These are phyloP conservation scores for Phytophthora podocarpi DNA, from an alignment of 352 stramenopile genomes.

Conservation along the genomic window DNA sequence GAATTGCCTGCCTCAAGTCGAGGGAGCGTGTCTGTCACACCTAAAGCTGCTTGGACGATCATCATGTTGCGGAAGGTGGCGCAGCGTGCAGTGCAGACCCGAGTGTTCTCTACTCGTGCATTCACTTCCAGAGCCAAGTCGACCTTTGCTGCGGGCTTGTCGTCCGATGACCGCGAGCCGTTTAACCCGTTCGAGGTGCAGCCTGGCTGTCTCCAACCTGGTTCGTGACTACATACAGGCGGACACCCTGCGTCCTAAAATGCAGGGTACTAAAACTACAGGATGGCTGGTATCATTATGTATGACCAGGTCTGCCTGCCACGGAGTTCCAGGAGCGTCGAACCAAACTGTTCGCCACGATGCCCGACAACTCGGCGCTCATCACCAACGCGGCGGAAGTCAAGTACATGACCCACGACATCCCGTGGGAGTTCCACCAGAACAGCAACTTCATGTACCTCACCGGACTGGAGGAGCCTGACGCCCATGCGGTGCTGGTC, in stretches of 20 bases:
- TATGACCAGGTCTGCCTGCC: slow-evolving; percentile 49
- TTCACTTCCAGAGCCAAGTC: slow-evolving; percentile 18
- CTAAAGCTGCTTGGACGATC: too few relatives aligned
- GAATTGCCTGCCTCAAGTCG: too few relatives aligned
- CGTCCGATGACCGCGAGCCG: slow-evolving; percentile 9
- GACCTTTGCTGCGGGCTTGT: slow-evolving; percentile 41
- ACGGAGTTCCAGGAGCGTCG: slow-evolving; percentile 72
- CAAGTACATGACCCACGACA: slow-evolving; percentile 90
- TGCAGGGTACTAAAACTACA: too few relatives aligned
- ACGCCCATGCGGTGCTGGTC: slow-evolving; percentile 75
- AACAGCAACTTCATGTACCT: slow-evolving; percentile 89
- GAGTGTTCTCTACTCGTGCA: slow-evolving; percentile 1
- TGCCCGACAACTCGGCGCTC: slow-evolving; percentile 77
- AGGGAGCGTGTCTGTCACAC: too few relatives aligned
- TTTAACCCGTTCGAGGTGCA: slow-evolving; percentile 60
- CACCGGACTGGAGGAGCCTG: slow-evolving; percentile 79
- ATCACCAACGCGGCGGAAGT: slow-evolving; percentile 72
- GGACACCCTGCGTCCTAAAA: too few relatives aligned
- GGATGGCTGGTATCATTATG: neutral
- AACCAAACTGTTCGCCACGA: slow-evolving; percentile 56
- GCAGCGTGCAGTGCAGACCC: slow-evolving; percentile 2
- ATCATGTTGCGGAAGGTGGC: slow-evolving; percentile 26
- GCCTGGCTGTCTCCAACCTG: slow-evolving; percentile 54
- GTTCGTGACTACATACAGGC: slow-evolving; percentile 22
- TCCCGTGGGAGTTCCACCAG: slow-evolving; percentile 88